phyloP scores from a whole-genome alignment of 2,329 filamentous ascomycete species.

The Apiospora sp. region DNA sequence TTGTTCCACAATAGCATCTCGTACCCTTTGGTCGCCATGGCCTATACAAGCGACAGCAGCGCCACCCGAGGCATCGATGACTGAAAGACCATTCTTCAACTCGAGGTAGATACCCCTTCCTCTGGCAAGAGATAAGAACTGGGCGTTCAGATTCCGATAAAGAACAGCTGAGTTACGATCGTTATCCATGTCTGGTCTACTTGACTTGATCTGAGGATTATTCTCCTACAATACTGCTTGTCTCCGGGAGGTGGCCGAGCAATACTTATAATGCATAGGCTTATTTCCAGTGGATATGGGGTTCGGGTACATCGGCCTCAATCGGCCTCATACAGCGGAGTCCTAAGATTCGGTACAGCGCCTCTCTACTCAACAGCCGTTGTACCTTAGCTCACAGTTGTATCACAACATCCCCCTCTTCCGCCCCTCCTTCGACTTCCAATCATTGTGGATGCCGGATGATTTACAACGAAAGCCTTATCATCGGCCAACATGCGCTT shows the following conservation, averaged over 20 bases:
- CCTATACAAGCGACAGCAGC: conserved; percentile 57
- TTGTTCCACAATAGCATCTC: conserved; percentile 50
- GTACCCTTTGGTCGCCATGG: conserved; percentile 51
- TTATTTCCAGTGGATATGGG: not conserved
- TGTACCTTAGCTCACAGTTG: not conserved
- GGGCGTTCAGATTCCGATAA: conserved; percentile 46
- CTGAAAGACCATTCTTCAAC: conserved; percentile 49
- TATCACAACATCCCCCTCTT: not conserved
- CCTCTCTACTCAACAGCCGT: not conserved
- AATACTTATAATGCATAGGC: conserved; percentile 1
- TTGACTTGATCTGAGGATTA: not conserved
- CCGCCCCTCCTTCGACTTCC: not conserved
- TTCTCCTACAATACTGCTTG: not conserved
- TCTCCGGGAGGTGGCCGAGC: not conserved
- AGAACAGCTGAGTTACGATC: conserved; percentile 46
- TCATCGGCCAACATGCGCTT: not conserved
- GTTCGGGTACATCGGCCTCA: not conserved
- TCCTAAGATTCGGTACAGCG: not conserved
- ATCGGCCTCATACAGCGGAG: not conserved
- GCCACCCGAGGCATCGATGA: conserved; percentile 55
- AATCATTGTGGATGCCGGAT: not conserved
- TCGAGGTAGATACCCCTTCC: conserved; percentile 49
- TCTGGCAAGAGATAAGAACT: conserved; percentile 43
- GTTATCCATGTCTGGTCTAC: conserved; percentile 22
- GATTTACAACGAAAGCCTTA: not conserved